These are phyloP conservation scores for Didymella sp. DNA, from an alignment of 2,329 filamentous ascomycete species.

Conservation along the genomic window DNA sequence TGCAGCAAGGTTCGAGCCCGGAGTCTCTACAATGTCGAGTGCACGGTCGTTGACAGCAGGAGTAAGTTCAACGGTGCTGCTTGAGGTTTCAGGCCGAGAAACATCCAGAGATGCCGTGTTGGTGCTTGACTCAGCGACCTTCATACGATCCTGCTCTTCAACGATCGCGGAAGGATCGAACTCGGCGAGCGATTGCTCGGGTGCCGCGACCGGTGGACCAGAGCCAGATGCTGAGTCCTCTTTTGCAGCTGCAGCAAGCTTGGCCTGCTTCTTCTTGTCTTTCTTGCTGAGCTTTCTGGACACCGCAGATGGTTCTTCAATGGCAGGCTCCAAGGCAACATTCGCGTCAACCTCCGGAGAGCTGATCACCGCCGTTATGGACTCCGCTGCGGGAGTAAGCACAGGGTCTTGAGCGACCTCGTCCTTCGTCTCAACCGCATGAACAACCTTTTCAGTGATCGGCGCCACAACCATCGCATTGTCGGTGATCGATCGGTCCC, in stretches of 20 bases:
- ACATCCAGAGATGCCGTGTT: background rate
- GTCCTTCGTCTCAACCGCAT: background rate
- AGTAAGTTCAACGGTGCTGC: background rate
- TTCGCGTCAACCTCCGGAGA: background rate
- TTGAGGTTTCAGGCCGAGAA: background rate
- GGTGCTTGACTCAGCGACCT: background rate
- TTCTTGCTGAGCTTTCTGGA: constrained; percentile 36
- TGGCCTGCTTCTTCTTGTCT: constrained; percentile 49
- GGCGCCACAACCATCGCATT: background rate
- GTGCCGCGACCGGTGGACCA: background rate
- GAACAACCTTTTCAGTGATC: background rate
- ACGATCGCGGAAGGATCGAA: background rate
- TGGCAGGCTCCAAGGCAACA: background rate
- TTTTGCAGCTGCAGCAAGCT: background rate
- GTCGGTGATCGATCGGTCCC: background rate
- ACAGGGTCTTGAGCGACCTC: background rate
- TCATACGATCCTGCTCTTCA: background rate
- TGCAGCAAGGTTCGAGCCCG: background rate
- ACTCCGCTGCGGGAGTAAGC: background rate
- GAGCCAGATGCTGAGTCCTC: background rate
- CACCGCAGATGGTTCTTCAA: constrained; percentile 20
- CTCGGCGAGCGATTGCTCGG: background rate
- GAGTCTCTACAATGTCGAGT: constrained; percentile 15
- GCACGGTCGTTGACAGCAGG: background rate
- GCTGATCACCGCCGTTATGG: background rate